Evolutionary conservation across 805 yeast species (phyloP).

Genomic region (Saccharomycopsis schoenii): DNA sequence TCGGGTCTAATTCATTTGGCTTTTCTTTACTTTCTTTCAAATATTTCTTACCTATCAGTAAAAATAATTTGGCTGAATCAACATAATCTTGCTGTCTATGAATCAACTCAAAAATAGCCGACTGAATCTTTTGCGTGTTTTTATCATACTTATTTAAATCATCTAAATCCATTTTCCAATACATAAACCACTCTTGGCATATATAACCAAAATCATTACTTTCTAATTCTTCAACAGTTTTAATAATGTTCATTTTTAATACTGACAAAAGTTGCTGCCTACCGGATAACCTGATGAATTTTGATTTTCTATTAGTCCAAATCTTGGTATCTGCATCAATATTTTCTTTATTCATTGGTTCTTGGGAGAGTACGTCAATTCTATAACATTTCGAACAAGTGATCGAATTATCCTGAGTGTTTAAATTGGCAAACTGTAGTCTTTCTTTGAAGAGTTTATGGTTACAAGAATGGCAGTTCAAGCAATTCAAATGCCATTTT

Average conservation of each 20-base stretch:
- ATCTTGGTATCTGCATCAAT: not conserved
- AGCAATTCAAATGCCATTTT: conserved; percentile 15
- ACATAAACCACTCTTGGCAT: conserved; percentile 15
- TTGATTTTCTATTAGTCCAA: not conserved
- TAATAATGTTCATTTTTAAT: conserved; percentile 9
- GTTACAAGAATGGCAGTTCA: conserved; percentile 6
- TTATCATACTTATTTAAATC: conserved; percentile 11
- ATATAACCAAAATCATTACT: conserved; percentile 15
- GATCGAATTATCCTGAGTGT: not conserved
- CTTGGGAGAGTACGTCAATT: not conserved
- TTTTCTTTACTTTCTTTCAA: conserved; percentile 6
- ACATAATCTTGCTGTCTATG: conserved; percentile 17
- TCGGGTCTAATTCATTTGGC: conserved; percentile 10
- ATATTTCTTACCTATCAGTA: conserved; percentile 11
- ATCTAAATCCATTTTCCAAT: conserved; percentile 15
- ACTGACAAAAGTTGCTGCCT: conserved; percentile 7
- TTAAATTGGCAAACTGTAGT: conserved; percentile 3
- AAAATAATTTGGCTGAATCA: conserved; percentile 11
- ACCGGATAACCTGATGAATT: conserved; percentile 1
- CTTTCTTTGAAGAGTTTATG: conserved; percentile 2
- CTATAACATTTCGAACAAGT: conserved; percentile 5
- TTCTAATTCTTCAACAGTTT: conserved; percentile 12
- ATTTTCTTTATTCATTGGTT: not conserved
- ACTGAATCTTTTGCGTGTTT: conserved; percentile 10
- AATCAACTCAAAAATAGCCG: conserved; percentile 14